A percentile compares a stretch with the other conserved stretches of the same genome.
These are phyloP conservation scores for Peribolospora baueri DNA, from an alignment of 768 basidiomycete species.

Conservation along the genomic window DNA sequence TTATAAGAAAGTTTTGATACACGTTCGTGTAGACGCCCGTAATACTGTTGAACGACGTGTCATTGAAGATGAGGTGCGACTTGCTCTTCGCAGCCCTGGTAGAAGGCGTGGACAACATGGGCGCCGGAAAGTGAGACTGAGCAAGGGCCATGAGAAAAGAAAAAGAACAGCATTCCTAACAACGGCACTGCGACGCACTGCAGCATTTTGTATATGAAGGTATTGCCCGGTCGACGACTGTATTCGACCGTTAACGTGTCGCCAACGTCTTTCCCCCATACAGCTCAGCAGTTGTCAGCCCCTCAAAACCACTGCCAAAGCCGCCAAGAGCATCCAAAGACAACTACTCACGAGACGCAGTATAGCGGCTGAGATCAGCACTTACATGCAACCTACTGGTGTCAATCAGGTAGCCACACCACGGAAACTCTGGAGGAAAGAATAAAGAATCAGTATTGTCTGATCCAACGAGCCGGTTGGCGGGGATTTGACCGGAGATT, in stretches of 20 bases:
- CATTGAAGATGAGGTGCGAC: conserved; percentile 57
- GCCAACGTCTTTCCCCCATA: conserved; percentile 28
- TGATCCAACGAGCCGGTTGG: conserved; percentile 22
- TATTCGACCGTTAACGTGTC: conserved; percentile 48
- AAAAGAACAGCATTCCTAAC: not conserved
- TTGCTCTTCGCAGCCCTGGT: conserved; percentile 43
- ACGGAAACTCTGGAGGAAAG: conserved; percentile 45
- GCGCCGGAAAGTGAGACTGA: not conserved
- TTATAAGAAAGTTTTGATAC: conserved; percentile 59
- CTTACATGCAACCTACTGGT: conserved; percentile 51
- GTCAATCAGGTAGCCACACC: conserved; percentile 71
- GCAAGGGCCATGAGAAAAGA: not conserved
- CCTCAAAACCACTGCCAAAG: not conserved
- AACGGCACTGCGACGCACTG: conserved; percentile 26
- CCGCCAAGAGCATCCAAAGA: conserved; percentile 8
- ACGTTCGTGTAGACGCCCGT: conserved; percentile 49
- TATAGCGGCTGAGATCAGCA: conserved; percentile 29
- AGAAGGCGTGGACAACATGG: conserved; percentile 4
- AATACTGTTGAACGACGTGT: conserved; percentile 39
- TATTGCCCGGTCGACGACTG: conserved; percentile 36
- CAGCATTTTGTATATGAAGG: conserved; percentile 49
- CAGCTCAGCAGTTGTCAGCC: not conserved
- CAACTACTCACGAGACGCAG: conserved; percentile 24
- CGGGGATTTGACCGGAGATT: conserved; percentile 26
- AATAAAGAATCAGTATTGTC: not conserved